Evolutionary conservation across 2,329 filamentous ascomycete genomes (phyloP).

Genomic region (Camillea tinctor): DNA sequence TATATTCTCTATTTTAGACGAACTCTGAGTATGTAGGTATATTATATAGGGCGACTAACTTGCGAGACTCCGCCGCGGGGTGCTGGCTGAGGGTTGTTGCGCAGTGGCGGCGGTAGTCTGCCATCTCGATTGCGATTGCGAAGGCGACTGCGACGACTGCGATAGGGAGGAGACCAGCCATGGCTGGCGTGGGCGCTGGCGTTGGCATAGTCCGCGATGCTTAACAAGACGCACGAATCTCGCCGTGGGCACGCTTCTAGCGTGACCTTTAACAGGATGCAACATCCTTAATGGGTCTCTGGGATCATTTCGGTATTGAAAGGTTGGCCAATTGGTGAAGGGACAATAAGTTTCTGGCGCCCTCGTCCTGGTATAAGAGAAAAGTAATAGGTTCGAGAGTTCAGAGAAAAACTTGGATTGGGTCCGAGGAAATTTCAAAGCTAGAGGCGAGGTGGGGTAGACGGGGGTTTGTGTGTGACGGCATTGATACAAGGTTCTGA

Average conservation of each 20-base stretch:
- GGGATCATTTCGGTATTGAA: constrained; percentile 24
- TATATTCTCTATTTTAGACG: constrained; percentile 25
- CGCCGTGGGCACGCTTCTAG: constrained; percentile 42
- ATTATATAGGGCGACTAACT: constrained; percentile 35
- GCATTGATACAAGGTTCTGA: background rate
- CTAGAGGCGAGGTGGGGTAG: background rate
- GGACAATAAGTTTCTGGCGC: background rate
- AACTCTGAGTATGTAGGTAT: background rate
- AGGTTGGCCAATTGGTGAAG: too few relatives aligned
- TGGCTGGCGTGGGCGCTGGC: constrained; percentile 33
- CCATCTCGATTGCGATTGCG: constrained; percentile 40
- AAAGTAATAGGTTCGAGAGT: background rate
- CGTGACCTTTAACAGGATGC: constrained; percentile 36
- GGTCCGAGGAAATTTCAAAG: background rate
- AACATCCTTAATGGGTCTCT: constrained; percentile 38
- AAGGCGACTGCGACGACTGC: too few relatives aligned
- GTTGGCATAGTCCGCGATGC: constrained; percentile 42
- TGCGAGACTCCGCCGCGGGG: constrained; percentile 35
- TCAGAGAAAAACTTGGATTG: background rate
- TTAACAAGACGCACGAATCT: constrained; percentile 53
- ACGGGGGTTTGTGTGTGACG: background rate
- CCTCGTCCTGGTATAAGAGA: background rate
- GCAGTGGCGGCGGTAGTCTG: constrained; percentile 31
- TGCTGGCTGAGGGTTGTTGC: constrained; percentile 15
- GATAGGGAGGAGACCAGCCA: constrained; percentile 15